Evolutionary conservation across 176 grass and related monocot species (phyloP).

Genomic region (Carex kokanica): DNA sequence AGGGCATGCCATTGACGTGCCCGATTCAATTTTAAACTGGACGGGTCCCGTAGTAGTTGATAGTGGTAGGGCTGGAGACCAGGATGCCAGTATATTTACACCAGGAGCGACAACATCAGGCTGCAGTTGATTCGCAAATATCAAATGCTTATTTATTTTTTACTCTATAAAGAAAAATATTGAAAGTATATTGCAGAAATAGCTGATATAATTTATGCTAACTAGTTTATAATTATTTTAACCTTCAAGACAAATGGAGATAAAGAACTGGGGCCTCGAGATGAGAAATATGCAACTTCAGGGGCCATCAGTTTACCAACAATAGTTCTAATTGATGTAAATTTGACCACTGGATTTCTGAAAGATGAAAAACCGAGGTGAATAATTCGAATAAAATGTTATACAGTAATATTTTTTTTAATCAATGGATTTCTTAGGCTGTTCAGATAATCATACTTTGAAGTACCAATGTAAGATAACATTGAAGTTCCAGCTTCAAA

Average conservation of each 20-base stretch:
- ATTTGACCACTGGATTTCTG: slow-evolving; percentile 63
- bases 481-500: slow-evolving; percentile 78
- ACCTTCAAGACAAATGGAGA: slow-evolving; percentile 86
- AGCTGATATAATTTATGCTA: background rate
- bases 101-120: slow-evolving; percentile 83
- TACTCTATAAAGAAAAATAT: background rate
- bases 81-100: slow-evolving; percentile 94
- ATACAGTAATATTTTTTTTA: background rate
- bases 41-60: slow-evolving; percentile 48
- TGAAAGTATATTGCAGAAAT: background rate
- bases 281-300: slow-evolving; percentile 94
- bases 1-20: slow-evolving; percentile 92
- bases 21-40: slow-evolving; percentile 85
- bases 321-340: slow-evolving; percentile 61
- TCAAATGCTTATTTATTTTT: background rate
- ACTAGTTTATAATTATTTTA: background rate
- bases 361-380: background rate
- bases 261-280: slow-evolving; percentile 81
- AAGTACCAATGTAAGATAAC: slow-evolving; percentile 60
- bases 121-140: slow-evolving; percentile 36
- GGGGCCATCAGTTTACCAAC: slow-evolving; percentile 72
- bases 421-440: background rate
- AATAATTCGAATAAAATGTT: background rate
- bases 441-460: slow-evolving; percentile 36
- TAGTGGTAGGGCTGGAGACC: slow-evolving; percentile 67